phyloP scores from a whole-genome alignment of 1,284 basidiomycete species.

The Cutaneotrichosporon sp. region DNA sequence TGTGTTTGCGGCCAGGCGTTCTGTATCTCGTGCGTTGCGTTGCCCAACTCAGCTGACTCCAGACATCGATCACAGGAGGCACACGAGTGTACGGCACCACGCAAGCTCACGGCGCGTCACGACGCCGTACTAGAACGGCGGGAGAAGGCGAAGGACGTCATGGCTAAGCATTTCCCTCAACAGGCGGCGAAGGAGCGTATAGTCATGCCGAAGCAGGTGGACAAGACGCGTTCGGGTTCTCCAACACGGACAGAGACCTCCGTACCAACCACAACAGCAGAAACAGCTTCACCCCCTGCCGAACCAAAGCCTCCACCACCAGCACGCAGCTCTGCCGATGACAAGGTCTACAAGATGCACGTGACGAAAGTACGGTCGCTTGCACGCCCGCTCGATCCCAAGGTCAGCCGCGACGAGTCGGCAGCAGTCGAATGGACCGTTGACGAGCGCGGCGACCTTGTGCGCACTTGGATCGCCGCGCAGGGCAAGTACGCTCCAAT shows the following conservation, averaged over 20 bases:
- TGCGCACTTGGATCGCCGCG: conserved; percentile 19
- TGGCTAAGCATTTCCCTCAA: conserved; percentile 32
- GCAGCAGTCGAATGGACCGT: conserved; percentile 36
- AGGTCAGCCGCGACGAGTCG: conserved; percentile 10
- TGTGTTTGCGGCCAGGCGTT: conserved; percentile 37
- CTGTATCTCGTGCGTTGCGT: conserved; percentile 32
- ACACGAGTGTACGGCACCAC: conserved; percentile 33
- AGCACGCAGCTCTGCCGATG: conserved; percentile 11
- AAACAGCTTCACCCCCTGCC: neutral
- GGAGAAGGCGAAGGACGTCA: conserved; percentile 26
- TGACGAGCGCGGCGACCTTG: conserved; percentile 9
- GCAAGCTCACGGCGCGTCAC: conserved; percentile 24
- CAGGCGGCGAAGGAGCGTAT: conserved; percentile 17
- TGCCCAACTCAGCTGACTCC: neutral
- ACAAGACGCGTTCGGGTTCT: conserved; percentile 9
- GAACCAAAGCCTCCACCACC: neutral
- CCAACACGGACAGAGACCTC: neutral
- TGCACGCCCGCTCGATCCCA: conserved; percentile 27
- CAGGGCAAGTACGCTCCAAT: conserved; percentile 13
- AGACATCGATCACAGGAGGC: conserved; percentile 31
- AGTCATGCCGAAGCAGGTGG: conserved; percentile 27
- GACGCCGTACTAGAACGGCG: conserved; percentile 26
- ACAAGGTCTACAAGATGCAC: conserved; percentile 38
- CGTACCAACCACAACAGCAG: neutral
- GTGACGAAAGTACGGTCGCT: conserved; percentile 29